Evolutionary conservation across 2,329 filamentous ascomycete genomes (phyloP).

Genomic region (Plectosphaerella cucumerina): DNA sequence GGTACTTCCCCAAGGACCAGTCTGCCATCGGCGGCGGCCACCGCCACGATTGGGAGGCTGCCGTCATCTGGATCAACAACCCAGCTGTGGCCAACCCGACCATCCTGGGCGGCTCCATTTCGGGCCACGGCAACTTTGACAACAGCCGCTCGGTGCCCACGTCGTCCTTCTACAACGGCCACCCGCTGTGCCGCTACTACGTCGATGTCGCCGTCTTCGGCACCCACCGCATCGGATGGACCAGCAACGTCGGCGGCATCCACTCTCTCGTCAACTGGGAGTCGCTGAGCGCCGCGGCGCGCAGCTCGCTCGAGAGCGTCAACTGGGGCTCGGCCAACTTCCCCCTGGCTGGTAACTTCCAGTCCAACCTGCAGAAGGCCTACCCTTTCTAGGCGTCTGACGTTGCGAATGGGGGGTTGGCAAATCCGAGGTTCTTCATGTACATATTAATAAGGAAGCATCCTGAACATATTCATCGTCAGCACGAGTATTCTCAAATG

Average conservation of each 20-base stretch:
- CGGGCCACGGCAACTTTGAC: conserved; percentile 30
- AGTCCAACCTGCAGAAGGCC: not conserved
- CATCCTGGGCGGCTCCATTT: conserved; percentile 31
- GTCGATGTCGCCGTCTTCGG: not conserved
- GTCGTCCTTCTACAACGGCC: not conserved
- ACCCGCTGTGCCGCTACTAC: not conserved
- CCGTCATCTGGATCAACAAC: conserved; percentile 25
- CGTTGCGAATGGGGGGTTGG: not conserved
- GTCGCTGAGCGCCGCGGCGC: not conserved
- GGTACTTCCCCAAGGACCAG: conserved; percentile 16
- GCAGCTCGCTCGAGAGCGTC: not conserved
- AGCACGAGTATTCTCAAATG: too few species aligned
- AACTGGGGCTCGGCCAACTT: not conserved
- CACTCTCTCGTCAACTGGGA: not conserved
- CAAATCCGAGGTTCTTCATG: too few species aligned
- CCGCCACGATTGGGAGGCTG: conserved; percentile 35
- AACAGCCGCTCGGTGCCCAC: not conserved
- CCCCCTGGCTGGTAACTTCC: not conserved
- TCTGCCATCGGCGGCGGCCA: conserved; percentile 20
- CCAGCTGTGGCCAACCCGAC: conserved; percentile 12
- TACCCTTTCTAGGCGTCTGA: not conserved
- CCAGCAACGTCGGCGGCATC: not conserved
- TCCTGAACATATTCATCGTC: too few species aligned
- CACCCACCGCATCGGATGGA: not conserved
- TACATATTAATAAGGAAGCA: too few species aligned